Evolutionary conservation across 805 yeast genomes (phyloP).

Genomic region (Kazachstania viticola): DNA sequence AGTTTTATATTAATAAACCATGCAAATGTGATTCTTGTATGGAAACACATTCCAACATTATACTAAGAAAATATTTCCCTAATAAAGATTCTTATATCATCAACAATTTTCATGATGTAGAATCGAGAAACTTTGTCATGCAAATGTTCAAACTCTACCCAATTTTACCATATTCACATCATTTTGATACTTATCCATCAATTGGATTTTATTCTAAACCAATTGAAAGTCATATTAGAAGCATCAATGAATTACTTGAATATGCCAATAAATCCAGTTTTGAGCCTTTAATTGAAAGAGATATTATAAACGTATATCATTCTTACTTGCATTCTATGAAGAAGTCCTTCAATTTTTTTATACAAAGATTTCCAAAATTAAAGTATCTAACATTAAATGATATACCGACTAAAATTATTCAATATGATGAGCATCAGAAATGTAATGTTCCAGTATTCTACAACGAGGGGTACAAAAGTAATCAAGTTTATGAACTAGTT

Average conservation of each 20-base stretch:
- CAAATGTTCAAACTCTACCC: constrained; percentile 23
- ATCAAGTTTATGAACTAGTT: constrained; percentile 22
- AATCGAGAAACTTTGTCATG: constrained; percentile 19
- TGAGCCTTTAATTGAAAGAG: constrained; percentile 10
- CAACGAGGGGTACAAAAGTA: constrained; percentile 14
- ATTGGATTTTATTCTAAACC: constrained; percentile 27
- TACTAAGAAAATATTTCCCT: constrained; percentile 24
- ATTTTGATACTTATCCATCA: constrained; percentile 27
- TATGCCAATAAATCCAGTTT: constrained; percentile 1
- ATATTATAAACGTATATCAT: constrained; percentile 24
- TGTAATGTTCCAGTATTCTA: constrained; percentile 22
- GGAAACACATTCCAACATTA: constrained; percentile 17
- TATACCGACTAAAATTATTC: constrained; percentile 22
- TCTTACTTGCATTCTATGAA: constrained; percentile 27
- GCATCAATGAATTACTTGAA: constrained; percentile 17
- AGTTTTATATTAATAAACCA: constrained; percentile 10
- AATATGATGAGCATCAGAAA: constrained; percentile 18
- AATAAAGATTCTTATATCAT: constrained; percentile 14
- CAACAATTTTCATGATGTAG: constrained; percentile 13
- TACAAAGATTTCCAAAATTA: constrained; percentile 19
- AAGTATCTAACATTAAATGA: constrained; percentile 27
- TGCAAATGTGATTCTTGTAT: constrained; percentile 22
- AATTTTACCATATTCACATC: constrained; percentile 29
- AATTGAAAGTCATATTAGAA: constrained; percentile 14
- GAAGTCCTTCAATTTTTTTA: constrained; percentile 24